These are phyloP conservation scores for Metrosideros polymorpha DNA, from an alignment of 441 rosid species.

Conservation along the genomic window DNA sequence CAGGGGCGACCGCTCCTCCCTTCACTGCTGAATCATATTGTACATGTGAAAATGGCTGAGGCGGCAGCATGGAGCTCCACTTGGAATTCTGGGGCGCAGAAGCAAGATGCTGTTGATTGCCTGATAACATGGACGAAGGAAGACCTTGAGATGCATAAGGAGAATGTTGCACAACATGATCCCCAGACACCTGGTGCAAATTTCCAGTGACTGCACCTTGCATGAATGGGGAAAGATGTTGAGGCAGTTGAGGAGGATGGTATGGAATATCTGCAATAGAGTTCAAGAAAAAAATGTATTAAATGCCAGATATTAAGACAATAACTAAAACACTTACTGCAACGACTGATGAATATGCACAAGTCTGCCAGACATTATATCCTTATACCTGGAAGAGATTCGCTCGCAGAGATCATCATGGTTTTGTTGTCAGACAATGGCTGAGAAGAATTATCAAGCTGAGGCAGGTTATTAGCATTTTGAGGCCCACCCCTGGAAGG, in stretches of 20 bases:
- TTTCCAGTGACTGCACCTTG: constrained; percentile 10
- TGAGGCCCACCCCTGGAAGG: constrained; percentile 10
- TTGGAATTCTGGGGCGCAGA: constrained; percentile 16
- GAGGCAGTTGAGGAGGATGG: constrained; percentile 9
- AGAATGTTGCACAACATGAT: constrained; percentile 3
- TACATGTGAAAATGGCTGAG: constrained; percentile 1
- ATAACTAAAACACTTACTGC: background rate
- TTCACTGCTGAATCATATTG: background rate
- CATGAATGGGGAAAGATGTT: background rate
- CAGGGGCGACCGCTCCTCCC: constrained; percentile 7
- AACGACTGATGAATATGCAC: background rate
- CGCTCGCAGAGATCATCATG: background rate
- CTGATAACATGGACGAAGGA: constrained; percentile 28
- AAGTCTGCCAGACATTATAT: background rate
- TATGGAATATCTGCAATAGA: constrained; percentile 7
- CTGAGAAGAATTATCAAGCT: constrained; percentile 25
- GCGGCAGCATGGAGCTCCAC: constrained; percentile 17
- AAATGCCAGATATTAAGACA: background rate
- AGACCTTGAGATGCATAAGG: constrained; percentile 18
- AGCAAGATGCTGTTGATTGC: constrained; percentile 19
- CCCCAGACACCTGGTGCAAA: constrained; percentile 4
- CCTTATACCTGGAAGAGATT: constrained; percentile 5
- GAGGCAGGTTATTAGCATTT: constrained; percentile 13
- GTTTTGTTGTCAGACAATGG: constrained; percentile 17
- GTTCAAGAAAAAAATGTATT: background rate